These are phyloP conservation scores for Fusarium pseudoanthophilum DNA, from an alignment of 2,329 filamentous ascomycete species.

Conservation along the genomic window DNA sequence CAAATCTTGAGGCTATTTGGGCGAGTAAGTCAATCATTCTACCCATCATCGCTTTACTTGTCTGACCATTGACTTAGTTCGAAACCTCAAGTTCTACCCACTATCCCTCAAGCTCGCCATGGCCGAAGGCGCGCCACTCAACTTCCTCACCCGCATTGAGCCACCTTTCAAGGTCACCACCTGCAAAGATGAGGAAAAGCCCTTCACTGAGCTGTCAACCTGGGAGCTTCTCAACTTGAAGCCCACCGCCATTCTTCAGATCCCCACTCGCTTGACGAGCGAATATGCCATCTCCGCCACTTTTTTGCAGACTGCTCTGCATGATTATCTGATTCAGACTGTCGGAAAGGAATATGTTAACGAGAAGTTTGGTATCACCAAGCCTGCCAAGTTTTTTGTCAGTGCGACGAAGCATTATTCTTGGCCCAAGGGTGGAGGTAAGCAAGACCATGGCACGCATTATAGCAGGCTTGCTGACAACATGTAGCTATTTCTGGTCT, in stretches of 20 bases:
- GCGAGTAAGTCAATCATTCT: not conserved
- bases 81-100: not conserved
- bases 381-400: slow-evolving; percentile 1
- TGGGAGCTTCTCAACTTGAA: not conserved
- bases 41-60: fast-evolving
- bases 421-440: not conserved
- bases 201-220: not conserved
- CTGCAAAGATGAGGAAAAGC: not conserved
- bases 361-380: not conserved
- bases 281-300: not conserved
- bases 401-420: slow-evolving; percentile 5
- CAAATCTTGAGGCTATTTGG: not conserved
- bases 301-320: not conserved
- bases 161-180: not conserved
- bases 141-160: not conserved
- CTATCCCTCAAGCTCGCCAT: not conserved
- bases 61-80: fast-evolving
- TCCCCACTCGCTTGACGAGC: not conserved
- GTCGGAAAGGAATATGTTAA: not conserved
- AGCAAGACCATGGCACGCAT: no score
- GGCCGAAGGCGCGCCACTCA: not conserved
- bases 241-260: not conserved
- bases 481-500: not conserved
- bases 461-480: no score
- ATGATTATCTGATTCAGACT: not conserved